Base-by-base conservation (phyloP, 192 early-diverging fungal genomes). In the Coemansia sp. region DNA sequence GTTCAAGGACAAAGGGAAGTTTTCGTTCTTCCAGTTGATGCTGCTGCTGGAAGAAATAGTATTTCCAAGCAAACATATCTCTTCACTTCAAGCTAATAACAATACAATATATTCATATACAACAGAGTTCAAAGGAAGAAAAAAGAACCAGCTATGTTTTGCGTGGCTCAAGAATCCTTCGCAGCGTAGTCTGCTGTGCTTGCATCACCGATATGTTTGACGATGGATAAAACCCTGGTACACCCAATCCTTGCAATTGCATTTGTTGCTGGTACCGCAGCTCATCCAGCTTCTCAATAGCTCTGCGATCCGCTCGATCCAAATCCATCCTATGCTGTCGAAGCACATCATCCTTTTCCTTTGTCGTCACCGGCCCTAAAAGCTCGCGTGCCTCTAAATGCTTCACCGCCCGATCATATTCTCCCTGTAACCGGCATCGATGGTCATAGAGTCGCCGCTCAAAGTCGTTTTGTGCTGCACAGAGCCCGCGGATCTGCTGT, bases 191-290 rank as follows among this genome's bases (percentile, higher is more conserved):
- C 30, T 62, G 67, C 42, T 69, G 67, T 27, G 10, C n/a, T 24
- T 62, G 48, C 55, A 69, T 56, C 2, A 52, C 44, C 3, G 30
- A 41, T 3, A 48, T 37, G 28, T 53, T 52, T 9, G 60, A 59
- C 10, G 67, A 63, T 19, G 60, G 60, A 17, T 55, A 71, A 23
- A 71, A 55, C 11, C 56, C 60, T 3, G 55, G 42, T 13, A 71
- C 48, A 1, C 60, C 56, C 35, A 63, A 44, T 15, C 46, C 39
- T 27, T 71, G 60, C 22, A 71, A 19, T 37, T 56, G 38, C 25
- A 58, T 34, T 29, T 64, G 68, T 48, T 71, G 68, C 53, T 55
- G 60, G 57, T 59, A 64, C n/a, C 68, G 60, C 42, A 71, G 52
- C n/a, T 60, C 56, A 35, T 71, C 68, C 41, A 71, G 29, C 38